Evolutionary conservation across 805 yeast species (phyloP).

Genomic region (Grigorovia yakushimaensis): DNA sequence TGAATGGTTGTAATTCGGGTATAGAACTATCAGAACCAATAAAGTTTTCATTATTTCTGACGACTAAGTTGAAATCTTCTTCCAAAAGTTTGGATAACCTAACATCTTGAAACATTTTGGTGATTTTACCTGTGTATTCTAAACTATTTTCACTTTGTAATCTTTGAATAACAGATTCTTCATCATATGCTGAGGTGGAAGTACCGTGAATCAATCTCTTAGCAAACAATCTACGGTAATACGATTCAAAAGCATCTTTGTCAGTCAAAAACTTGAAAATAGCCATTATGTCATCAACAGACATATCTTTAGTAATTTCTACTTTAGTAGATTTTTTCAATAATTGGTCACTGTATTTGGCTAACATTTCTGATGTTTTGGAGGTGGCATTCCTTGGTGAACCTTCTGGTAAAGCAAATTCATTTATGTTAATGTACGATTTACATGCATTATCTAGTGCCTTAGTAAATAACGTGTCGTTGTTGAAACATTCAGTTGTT

Average conservation of each 20-base stretch:
- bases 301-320: conserved; percentile 61
- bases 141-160: conserved; percentile 82
- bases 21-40: conserved; percentile 12
- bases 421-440: conserved; percentile 70
- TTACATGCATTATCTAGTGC: conserved; percentile 87
- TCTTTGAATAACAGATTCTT: conserved; percentile 73
- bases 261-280: conserved; percentile 83
- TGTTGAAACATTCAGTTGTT: conserved; percentile 37
- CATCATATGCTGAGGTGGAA: conserved; percentile 71
- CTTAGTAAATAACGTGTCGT: conserved; percentile 69
- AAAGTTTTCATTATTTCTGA: conserved; percentile 24
- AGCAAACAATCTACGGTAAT: conserved; percentile 82
- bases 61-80: conserved; percentile 30
- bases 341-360: conserved; percentile 77
- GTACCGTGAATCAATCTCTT: conserved; percentile 82
- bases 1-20: conserved; percentile 58
- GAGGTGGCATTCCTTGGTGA: conserved; percentile 44
- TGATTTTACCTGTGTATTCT: conserved; percentile 88
- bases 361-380: conserved; percentile 86
- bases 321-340: conserved; percentile 69
- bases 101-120: conserved; percentile 94
- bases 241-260: conserved; percentile 89
- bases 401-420: conserved; percentile 58
- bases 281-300: conserved; percentile 75
- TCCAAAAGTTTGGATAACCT: conserved; percentile 70